Evolutionary conservation across 805 yeast species (phyloP), one percentile per base, ranked within the genome.

Genomic region (Candida ulmi): DNA sequence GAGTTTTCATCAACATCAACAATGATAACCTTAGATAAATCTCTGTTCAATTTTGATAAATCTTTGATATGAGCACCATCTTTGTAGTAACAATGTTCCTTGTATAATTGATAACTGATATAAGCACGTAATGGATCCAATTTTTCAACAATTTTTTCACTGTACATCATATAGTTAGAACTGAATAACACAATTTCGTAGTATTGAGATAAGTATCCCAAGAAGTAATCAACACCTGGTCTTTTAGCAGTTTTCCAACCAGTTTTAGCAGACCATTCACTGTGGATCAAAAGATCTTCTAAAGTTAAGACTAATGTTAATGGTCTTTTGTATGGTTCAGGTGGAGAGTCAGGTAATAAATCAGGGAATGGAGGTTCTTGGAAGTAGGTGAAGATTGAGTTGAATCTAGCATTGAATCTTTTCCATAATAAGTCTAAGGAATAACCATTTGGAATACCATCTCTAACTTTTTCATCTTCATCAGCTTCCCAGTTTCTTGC

Each of bases 231-330:
- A 45, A 88, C 80, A 46, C 99, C 99, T 26, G 99, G 98, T 69
- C 99, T 87, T 72, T 93, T 93, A 24, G 96, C 98, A 13, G 97
- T 91, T 68, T 93, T 82, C 99, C 99, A 93, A 39, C 99, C 99
- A 58, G 78, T 73, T 62, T 86, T 79, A 50, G 87, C 78, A 41
- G 86, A 76, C 99, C 99, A 93, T 46, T 83, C 86, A 30, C 95
- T 80, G 61, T 93, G 96, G 41, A 91, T 78, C 57, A 93, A 73
- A 44, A 93, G 68, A 56, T 93, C 99, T 54, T 93, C 99, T 55
- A 93, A 73, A 24, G 86, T 81, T 52, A 93, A 62, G 8, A 93
- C 97, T 48, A 93, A 70, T 3, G 99, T 93, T 58, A 85, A 65
- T 26, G 98, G 96, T 57, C 95, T 83, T 60, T 88, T 83, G 64